Evolutionary conservation across 1,284 basidiomycete species (phyloP), one percentile per base, ranked within the genome.

Genomic region (Malassezia pachydermatis): DNA sequence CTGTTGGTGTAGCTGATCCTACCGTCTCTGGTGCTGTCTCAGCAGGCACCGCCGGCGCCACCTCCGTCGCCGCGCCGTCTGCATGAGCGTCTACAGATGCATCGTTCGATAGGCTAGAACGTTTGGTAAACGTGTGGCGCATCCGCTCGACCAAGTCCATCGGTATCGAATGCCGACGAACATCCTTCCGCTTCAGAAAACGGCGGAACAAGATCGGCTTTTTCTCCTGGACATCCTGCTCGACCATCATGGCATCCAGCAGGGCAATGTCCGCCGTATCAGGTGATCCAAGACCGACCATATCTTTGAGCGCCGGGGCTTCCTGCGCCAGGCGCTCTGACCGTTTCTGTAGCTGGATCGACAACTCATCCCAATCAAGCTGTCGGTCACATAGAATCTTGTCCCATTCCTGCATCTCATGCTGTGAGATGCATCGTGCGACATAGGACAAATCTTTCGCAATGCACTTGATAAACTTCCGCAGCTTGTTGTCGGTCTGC

Each of bases 401-500:
- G 17, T 50, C 48, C 48, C 48, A 50, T 22, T 50, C 35, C 11
- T 23, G n/a, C 19, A 50, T 44, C 27, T 50, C 48, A 22, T 28
- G 14, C 19, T 39, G 35, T 14, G 27, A 33, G 27, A 42, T 30
- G 17, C 41, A 27, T 16, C 48, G 48, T 13, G 48, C 41, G 13
- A 50, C 42, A 20, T 30, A 40, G 8, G 48, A 29, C n/a, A 50
- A 33, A n/a, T 50, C 41, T 38, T 40, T 45, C 9, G 42, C 42
- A 22, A 50, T 19, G 22, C 22, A 28, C 30, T 50, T 37, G n/a
- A 50, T 32, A 24, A 50, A 45, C 16, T 39, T 27, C 42, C 45
- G 30, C 14, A 32, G 22, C 5, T 27, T 22, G 17, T 13, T 23
- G 14, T 43, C 24, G 5, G 24, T 22, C 14, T 30, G 22, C 36